These are phyloP conservation scores for Diplodia scrobiculata DNA, from an alignment of 2,329 filamentous ascomycete genomes.

Conservation along the genomic window DNA sequence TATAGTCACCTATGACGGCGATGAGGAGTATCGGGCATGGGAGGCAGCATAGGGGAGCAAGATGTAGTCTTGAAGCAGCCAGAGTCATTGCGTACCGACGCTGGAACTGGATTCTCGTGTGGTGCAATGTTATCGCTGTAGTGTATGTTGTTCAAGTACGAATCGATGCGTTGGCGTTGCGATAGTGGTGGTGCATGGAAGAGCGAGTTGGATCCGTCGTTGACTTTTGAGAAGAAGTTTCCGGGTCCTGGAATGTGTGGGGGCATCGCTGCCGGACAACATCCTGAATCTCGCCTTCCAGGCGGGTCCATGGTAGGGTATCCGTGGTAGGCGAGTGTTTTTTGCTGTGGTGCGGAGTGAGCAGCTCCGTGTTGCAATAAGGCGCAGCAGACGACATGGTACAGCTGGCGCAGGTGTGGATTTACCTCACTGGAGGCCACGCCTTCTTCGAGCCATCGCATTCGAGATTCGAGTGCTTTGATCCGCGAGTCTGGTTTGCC, in stretches of 20 bases:
- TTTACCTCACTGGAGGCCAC: slow-evolving; percentile 16
- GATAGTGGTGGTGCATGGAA: slow-evolving; percentile 10
- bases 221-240: slow-evolving; percentile 9
- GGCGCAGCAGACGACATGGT: slow-evolving; percentile 12
- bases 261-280: background rate
- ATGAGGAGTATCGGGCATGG: slow-evolving; percentile 14
- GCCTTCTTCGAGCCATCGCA: slow-evolving; percentile 24
- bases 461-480: slow-evolving; percentile 11
- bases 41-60: background rate
- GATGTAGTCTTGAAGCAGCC: slow-evolving; percentile 9
- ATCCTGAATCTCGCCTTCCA: slow-evolving; percentile 11
- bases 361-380: slow-evolving; percentile 9
- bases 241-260: background rate
- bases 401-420: slow-evolving; percentile 17
- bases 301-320: background rate
- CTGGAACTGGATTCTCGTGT: slow-evolving; percentile 10
- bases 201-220: slow-evolving; percentile 9
- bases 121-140: slow-evolving; percentile 12
- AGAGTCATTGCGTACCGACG: slow-evolving; percentile 8
- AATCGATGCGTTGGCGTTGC: slow-evolving; percentile 3
- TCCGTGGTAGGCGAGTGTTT: background rate
- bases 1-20: slow-evolving; percentile 20
- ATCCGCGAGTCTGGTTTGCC: slow-evolving; percentile 25
- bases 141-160: slow-evolving; percentile 8
- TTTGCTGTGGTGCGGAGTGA: slow-evolving; percentile 21